phyloP scores from a whole-genome alignment of 805 yeast species.

The Yamadazyma insecticola region DNA sequence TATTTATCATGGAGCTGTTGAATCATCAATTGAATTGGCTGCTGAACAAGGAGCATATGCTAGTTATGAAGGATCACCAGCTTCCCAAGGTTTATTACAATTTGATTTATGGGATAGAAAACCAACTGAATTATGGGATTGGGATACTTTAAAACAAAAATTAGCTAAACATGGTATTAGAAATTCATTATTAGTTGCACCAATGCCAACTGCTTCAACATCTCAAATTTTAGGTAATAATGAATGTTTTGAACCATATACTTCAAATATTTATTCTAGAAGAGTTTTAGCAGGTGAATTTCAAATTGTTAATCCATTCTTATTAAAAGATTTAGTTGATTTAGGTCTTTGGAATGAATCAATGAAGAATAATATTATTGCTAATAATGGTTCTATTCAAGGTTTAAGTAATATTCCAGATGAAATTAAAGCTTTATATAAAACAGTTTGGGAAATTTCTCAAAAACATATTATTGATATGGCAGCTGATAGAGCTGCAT shows the following conservation, averaged over 20 bases:
- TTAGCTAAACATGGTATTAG: constrained; percentile 49
- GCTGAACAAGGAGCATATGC: constrained; percentile 46
- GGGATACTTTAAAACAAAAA: constrained; percentile 51
- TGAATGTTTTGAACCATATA: constrained; percentile 61
- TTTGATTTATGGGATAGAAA: constrained; percentile 56
- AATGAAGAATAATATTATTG: constrained; percentile 53
- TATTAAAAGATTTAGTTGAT: constrained; percentile 54
- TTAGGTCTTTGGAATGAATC: constrained; percentile 55
- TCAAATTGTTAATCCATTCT: constrained; percentile 58
- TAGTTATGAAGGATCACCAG: constrained; percentile 54
- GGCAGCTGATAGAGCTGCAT: constrained; percentile 77
- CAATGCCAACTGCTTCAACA: constrained; percentile 67
- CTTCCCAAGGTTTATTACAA: constrained; percentile 53
- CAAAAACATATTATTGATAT: constrained; percentile 54
- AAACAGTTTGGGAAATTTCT: constrained; percentile 60
- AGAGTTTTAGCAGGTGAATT: constrained; percentile 62
- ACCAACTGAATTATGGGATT: constrained; percentile 55
- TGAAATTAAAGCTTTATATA: constrained; percentile 50
- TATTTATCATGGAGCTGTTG: constrained; percentile 56
- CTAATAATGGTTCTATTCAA: constrained; percentile 57
- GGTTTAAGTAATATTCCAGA: constrained; percentile 50
- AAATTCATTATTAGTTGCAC: constrained; percentile 58
- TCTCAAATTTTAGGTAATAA: constrained; percentile 59
- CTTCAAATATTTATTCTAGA: constrained; percentile 59
- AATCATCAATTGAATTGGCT: constrained; percentile 54